A percentile compares a stretch with the other conserved stretches of the same genome.
These are phyloP conservation scores for Thielaviopsis euricoi DNA, from an alignment of 2,329 filamentous ascomycete genomes.

Conservation along the genomic window DNA sequence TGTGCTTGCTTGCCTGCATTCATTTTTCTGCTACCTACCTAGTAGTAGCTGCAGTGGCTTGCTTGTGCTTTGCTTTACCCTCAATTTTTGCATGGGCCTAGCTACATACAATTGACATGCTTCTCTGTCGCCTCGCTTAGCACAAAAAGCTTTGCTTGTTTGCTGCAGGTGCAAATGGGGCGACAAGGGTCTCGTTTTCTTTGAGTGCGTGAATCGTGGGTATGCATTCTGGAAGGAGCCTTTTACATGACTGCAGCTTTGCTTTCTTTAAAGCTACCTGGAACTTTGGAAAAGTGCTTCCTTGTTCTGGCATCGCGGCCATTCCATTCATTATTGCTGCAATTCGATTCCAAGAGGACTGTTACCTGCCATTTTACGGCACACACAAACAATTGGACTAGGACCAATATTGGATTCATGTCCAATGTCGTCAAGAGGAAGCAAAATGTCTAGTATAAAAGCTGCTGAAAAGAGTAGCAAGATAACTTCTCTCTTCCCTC, in stretches of 20 bases:
- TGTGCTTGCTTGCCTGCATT: not conserved
- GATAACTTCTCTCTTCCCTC: too few relatives aligned
- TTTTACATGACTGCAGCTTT: not conserved
- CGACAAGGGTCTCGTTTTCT: not conserved
- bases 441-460: not conserved
- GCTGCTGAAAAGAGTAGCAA: not conserved
- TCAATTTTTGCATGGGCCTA: too few relatives aligned
- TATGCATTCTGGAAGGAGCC: not conserved
- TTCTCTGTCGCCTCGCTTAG: not conserved
- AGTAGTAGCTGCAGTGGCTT: not conserved
- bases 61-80: not conserved
- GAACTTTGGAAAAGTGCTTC: not conserved
- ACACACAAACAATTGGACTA: not conserved
- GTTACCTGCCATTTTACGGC: not conserved
- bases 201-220: not conserved
- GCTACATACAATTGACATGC: not conserved
- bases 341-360: not conserved
- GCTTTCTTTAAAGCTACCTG: not conserved
- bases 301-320: not conserved
- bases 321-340: not conserved
- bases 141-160: not conserved
- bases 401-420: too few relatives aligned
- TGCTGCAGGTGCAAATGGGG: not conserved
- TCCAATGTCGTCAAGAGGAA: not conserved
- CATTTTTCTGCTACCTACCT: not conserved